Percentiles rank a stretch among this genome's conserved stretches.
Evolutionary conservation across 163 green algal species (phyloP).

Genomic region (Chlamydomonas reinhardtii): DNA sequence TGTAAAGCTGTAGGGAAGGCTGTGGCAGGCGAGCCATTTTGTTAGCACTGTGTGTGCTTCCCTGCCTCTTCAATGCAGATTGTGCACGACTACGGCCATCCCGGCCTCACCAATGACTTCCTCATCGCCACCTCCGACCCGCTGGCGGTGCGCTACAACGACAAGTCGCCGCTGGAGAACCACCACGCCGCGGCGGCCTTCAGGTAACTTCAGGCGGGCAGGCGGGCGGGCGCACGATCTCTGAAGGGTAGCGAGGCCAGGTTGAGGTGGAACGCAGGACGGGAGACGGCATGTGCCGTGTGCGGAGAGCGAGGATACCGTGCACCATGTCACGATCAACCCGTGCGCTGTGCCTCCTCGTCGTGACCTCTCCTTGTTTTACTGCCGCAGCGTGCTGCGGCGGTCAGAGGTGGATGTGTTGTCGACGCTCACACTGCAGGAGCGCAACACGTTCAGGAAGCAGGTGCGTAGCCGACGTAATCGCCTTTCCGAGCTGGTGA

Average conservation of each 20-base stretch:
- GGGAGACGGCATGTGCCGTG: too few relatives aligned
- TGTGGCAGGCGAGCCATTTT: too few relatives aligned
- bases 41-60: too few relatives aligned
- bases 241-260: too few relatives aligned
- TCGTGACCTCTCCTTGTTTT: too few relatives aligned
- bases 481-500: neutral
- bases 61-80: constrained; percentile 4
- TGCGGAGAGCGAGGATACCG: too few relatives aligned
- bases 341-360: too few relatives aligned
- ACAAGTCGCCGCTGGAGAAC: constrained; percentile 71
- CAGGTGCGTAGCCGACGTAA: neutral
- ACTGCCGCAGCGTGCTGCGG: constrained; percentile 27
- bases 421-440: neutral
- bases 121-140: constrained; percentile 39
- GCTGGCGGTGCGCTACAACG: constrained; percentile 66
- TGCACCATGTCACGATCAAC: too few relatives aligned
- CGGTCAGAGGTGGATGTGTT: constrained; percentile 46
- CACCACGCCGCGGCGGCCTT: constrained; percentile 64
- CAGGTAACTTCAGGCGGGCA: neutral
- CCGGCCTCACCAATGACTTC: constrained; percentile 61
- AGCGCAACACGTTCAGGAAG: constrained; percentile 14
- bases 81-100: constrained; percentile 61
- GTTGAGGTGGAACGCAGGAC: too few relatives aligned
- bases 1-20: too few relatives aligned
- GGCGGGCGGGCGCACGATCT: too few relatives aligned